Evolutionary conservation across 139 green algal genomes (phyloP).

Genomic region (Closterium sp.): DNA sequence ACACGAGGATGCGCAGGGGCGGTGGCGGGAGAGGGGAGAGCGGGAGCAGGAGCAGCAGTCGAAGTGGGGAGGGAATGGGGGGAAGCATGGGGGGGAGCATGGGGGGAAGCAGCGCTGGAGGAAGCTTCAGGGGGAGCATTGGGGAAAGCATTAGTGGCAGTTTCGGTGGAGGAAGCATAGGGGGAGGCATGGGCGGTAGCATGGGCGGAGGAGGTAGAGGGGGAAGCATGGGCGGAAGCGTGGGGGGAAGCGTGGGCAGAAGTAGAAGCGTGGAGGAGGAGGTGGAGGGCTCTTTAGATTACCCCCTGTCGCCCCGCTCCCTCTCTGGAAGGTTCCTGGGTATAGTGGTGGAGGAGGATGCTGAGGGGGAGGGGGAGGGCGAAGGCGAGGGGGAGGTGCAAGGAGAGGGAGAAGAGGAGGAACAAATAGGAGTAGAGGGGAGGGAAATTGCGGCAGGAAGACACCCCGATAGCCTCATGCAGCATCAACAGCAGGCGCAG

Average conservation of each 20-base stretch:
- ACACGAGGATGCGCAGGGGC: neutral
- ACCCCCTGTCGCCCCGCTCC: neutral
- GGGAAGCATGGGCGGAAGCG: neutral
- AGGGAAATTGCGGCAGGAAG: too few species aligned
- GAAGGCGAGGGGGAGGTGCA: too few species aligned
- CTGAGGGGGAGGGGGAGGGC: neutral
- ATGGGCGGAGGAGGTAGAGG: neutral
- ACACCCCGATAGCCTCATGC: too few species aligned
- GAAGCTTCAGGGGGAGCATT: neutral
- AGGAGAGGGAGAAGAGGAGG: neutral
- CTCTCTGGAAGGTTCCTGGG: neutral
- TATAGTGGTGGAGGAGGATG: neutral
- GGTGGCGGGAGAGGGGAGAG: neutral
- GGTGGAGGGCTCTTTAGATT: neutral
- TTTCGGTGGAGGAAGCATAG: too few species aligned
- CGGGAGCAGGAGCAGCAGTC: neutral
- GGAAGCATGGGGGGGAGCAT: neutral
- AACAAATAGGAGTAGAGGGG: neutral
- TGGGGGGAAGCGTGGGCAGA: too few species aligned
- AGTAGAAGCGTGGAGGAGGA: neutral
- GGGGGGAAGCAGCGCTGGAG: neutral
- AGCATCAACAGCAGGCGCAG: neutral
- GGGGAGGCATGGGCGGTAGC: neutral
- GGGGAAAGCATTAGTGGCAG: neutral
- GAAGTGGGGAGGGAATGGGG: neutral